Base-by-base conservation (phyloP, 2,329 filamentous ascomycete genomes). In the Penicillium sp. region DNA sequence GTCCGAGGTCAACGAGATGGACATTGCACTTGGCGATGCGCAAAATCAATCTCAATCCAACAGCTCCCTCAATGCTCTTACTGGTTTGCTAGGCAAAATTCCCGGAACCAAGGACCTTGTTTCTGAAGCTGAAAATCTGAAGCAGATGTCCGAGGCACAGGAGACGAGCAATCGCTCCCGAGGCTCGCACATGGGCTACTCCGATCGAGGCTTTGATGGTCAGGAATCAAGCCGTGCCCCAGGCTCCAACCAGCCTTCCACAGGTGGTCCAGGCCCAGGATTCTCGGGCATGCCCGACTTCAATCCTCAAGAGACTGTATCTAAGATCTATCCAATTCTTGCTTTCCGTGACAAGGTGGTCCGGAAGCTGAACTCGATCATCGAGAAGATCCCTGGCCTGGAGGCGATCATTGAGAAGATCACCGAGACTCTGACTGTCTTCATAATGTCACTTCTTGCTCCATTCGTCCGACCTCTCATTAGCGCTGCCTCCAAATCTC, bases 381-480 rank as follows among this genome's bases (percentile, higher is more conserved):
- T 97, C 60, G 85, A 91, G 64, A 96, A 95, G 76, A 88, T 99
- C 36, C 94, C 94, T 0, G 93, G 93, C 0, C 80, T 99, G 4
- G 90, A 96, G 73, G 77, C 86, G 56, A 78, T 96, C n/a, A 85
- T 97, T 21, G 93, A 97, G 59, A 93, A 90, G 64, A 95, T 99
- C 64, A 90, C 88, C 51, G 94, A 99, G 75, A 93, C 89, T 1
- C 79, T 99, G 38, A 96, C 93, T 0, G 81, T 96, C 6, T 97
- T 97, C 69, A 84, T 99, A 46, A 82, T 99, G 56, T 92, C 91
- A 6, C 82, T 99, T 1, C 81, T 99, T 16, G 90, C 94, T 0
- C 94, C 94, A 0, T 97, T 95, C 71, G 83, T 99, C 56, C 85
- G 91, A 51, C 94, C 94, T 10, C 87, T 99, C 68, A 96, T 99